Conservation (phyloP, 192 early-diverging fungal genomes). For the Backusella liffmaniae region DNA sequence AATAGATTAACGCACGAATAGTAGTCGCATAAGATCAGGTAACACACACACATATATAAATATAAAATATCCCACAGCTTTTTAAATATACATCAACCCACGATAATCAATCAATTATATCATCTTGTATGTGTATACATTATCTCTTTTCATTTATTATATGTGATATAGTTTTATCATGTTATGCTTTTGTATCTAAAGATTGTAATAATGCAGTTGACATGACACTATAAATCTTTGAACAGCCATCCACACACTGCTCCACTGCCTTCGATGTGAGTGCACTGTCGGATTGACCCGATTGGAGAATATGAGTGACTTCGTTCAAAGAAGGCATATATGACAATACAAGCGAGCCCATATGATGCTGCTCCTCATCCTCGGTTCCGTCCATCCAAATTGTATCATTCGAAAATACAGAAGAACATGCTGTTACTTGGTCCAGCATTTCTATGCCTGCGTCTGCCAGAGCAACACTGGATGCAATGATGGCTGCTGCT, state of each 20-base stretch:
- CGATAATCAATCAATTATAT: not conserved
- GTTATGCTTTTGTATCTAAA: slow-evolving; percentile 21
- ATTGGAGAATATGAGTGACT: slow-evolving; percentile 76
- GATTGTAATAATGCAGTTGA: slow-evolving; percentile 54
- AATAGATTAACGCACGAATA: not conserved
- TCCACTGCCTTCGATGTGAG: slow-evolving; percentile 61
- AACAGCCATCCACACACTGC: slow-evolving; percentile 72
- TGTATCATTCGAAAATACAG: slow-evolving; percentile 32
- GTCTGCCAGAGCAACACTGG: slow-evolving; percentile 71
- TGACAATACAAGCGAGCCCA: slow-evolving; percentile 64
- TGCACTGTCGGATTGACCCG: slow-evolving; percentile 55
- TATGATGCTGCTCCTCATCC: slow-evolving; percentile 57
- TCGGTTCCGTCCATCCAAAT: slow-evolving; percentile 54
- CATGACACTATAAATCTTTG: slow-evolving; percentile 75
- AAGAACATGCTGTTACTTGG: slow-evolving; percentile 71
- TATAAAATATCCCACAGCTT: too few relatives aligned
- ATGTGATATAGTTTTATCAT: not conserved
- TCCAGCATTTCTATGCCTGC: slow-evolving; percentile 88
- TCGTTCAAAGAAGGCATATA: slow-evolving; percentile 82
- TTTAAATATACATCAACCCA: too few relatives aligned
- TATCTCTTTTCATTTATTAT: too few relatives aligned
- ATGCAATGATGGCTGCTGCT: slow-evolving; percentile 63
- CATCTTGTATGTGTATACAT: too few relatives aligned
- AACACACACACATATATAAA: not conserved
- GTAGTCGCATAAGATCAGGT: not conserved